phyloP scores from a whole-genome alignment of 441 rosid species.

The Monsonia emarginata region DNA sequence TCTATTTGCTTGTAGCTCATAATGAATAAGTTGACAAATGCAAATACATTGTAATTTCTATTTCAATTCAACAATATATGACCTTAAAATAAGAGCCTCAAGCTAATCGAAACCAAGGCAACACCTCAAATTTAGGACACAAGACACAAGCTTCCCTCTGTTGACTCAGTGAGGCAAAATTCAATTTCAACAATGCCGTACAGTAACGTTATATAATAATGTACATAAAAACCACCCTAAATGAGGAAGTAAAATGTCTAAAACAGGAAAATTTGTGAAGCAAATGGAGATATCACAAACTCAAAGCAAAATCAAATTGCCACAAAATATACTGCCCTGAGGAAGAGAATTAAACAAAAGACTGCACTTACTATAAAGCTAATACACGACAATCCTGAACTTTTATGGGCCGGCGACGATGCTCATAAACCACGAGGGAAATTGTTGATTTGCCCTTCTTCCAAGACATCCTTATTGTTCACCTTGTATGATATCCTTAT shows the following conservation, averaged over 20 bases:
- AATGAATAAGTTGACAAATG: no score
- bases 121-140: no score
- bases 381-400: constrained; percentile 13
- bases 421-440: constrained; percentile 72
- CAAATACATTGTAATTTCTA: no score
- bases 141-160: no score
- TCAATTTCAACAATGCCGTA: neutral
- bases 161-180: no score
- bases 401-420: constrained; percentile 9
- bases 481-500: constrained; percentile 75
- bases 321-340: constrained; percentile 22
- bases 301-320: constrained; percentile 14
- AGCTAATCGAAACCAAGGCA: no score
- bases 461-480: constrained; percentile 61
- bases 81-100: no score
- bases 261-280: neutral
- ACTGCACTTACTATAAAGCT: constrained; percentile 21
- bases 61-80: no score
- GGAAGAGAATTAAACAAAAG: constrained; percentile 22
- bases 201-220: neutral
- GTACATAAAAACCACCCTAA: constrained; percentile 4
- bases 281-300: neutral
- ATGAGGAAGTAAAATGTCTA: constrained; percentile 3
- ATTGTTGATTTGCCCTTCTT: constrained; percentile 83
- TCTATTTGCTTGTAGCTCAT: no score